Evolutionary conservation across 805 yeast species (phyloP), one percentile per base, ranked within the genome.

Genomic region (Hanseniaspora taiwanica): DNA sequence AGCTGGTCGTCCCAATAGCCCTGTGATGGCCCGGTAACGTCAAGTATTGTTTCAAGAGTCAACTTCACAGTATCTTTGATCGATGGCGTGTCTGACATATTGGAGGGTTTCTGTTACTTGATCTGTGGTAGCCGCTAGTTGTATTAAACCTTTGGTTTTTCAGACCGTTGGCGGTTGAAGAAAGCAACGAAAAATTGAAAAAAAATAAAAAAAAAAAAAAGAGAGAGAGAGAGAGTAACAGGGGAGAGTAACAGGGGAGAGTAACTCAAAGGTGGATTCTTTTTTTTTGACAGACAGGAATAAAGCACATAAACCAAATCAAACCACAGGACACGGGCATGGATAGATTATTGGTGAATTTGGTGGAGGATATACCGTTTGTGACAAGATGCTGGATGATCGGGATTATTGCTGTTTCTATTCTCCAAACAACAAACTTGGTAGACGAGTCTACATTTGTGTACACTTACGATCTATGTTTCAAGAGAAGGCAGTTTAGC

Each of bases 311-410:
- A n/a, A n/a, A n/a, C n/a, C n/a, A 9, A 27, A 27, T 13, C 32
- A 13, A 27, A 27, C n/a, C n/a, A 6, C n/a, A 13, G 6, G n/a
- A 7, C 6, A 9, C 14, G 23, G 19, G 4, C 3, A 56, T 56
- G 61, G 63, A 58, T 40, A 55, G 50, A 6, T 39, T 55, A 13
- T 16, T 55, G 21, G 35, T 54, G 16, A 52, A 57, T 42, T 27
- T 56, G 19, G 38, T 55, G 8, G 57, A 49, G 10, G 58, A 52
- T 36, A 43, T 55, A 3, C 73, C 73, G 0, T 58, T 62, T 2
- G 65, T 68, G 10, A 68, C 74, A 1, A 56, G 66, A 43, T 34
- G 51, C 1, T 64, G 65, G 58, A 46, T 59, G 2, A 20, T 58
- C 1, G 66, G 66, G 1, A 53, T 64, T n/a, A 47, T 63, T 4